A percentile compares a stretch with the other conserved stretches of the same genome.
These are phyloP conservation scores for Rubia occidens DNA, from an alignment of 305 asterid genomes.

Conservation along the genomic window DNA sequence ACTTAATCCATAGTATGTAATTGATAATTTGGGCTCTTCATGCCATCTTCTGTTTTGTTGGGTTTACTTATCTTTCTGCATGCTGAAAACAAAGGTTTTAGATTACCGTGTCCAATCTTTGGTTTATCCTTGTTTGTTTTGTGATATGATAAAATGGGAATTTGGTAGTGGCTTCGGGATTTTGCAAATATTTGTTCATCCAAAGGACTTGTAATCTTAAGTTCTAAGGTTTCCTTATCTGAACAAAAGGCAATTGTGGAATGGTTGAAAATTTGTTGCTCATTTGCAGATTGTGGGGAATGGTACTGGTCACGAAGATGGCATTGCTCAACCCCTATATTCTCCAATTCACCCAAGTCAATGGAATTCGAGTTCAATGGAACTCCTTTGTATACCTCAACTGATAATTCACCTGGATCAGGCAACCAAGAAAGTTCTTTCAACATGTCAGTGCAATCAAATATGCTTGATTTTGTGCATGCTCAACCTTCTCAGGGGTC, in stretches of 20 bases:
- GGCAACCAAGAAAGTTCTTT: conserved; percentile 32
- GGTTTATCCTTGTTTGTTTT: background rate
- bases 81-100: background rate
- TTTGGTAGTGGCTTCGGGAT: background rate
- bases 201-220: conserved; percentile 2
- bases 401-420: conserved; percentile 30
- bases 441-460: conserved; percentile 38
- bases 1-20: conserved; percentile 31
- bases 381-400: conserved; percentile 29
- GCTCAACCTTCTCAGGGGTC: conserved; percentile 37
- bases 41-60: background rate
- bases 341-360: conserved; percentile 36
- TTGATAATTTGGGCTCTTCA: conserved; percentile 10
- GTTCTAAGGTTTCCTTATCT: conserved; percentile 15
- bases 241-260: conserved; percentile 50
- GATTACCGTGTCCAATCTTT: background rate
- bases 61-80: conserved; percentile 5
- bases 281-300: conserved; percentile 40
- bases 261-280: conserved; percentile 44
- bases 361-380: conserved; percentile 41
- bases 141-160: conserved; percentile 2
- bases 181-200: background rate
- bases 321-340: conserved; percentile 29
- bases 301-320: conserved; percentile 43
- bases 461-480: conserved; percentile 39